Evolutionary conservation across 2,329 filamentous ascomycete genomes (phyloP).

Genomic region (Penicillium vulpinum): DNA sequence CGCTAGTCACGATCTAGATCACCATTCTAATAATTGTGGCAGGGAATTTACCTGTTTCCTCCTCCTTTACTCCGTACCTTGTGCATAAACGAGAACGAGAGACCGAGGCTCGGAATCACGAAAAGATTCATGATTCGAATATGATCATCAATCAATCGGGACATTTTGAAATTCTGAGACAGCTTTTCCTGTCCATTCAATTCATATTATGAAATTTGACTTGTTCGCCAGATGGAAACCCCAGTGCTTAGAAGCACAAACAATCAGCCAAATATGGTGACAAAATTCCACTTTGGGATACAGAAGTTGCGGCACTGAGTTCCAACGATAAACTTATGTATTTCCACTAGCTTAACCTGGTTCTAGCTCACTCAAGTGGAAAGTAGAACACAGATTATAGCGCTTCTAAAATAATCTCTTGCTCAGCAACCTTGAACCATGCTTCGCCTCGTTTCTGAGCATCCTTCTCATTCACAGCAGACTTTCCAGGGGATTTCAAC

Average conservation of each 20-base stretch:
- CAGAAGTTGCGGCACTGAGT: background rate
- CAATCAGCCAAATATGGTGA: background rate
- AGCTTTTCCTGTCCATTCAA: background rate
- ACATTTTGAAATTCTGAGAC: background rate
- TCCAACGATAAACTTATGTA: background rate
- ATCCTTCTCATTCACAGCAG: background rate
- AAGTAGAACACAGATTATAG: background rate
- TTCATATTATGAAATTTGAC: background rate
- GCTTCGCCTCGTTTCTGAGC: background rate
- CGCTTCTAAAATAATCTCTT: background rate
- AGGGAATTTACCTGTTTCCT: no score
- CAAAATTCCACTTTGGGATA: background rate
- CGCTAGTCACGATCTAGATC: no score
- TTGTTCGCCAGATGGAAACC: background rate
- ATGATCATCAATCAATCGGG: background rate
- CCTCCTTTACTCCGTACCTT: no score
- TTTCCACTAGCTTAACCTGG: background rate
- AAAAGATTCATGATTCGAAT: background rate
- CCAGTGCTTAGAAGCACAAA: background rate
- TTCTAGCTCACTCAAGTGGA: background rate
- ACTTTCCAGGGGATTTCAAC: background rate
- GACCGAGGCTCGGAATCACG: no score
- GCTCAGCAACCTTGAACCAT: background rate
- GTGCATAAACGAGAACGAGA: background rate
- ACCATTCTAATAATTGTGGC: no score